These are phyloP conservation scores for Bothriochloa decipiens DNA, from an alignment of 176 grass and related monocot genomes.

Conservation along the genomic window DNA sequence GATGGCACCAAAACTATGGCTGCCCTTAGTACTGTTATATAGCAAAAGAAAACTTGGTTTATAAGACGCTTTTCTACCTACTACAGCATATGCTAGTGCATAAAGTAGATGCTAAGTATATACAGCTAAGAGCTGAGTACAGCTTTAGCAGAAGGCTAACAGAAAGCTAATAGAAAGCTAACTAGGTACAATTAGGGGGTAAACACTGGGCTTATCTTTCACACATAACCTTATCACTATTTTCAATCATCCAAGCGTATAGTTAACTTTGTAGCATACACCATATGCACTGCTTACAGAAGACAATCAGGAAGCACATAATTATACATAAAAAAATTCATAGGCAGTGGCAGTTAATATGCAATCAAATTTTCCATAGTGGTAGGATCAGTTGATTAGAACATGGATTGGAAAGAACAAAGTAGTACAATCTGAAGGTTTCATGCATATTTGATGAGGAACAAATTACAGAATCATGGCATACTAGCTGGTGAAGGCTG, in stretches of 20 bases:
- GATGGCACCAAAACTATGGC: too few species aligned
- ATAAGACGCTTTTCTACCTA: too few species aligned
- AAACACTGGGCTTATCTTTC: too few species aligned
- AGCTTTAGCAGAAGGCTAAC: too few species aligned
- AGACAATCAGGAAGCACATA: background rate
- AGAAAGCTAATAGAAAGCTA: too few species aligned
- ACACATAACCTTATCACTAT: background rate
- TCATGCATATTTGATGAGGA: conserved; percentile 2
- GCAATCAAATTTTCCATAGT: background rate
- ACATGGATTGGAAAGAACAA: background rate
- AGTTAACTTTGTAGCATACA: background rate
- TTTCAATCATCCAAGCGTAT: conserved; percentile 30
- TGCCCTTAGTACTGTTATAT: too few species aligned
- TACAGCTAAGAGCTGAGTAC: too few species aligned
- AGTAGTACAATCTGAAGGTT: background rate
- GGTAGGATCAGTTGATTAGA: background rate
- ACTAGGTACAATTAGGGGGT: too few species aligned
- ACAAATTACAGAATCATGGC: background rate
- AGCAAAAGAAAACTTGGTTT: too few species aligned
- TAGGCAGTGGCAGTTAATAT: background rate
- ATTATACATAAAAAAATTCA: background rate
- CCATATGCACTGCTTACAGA: background rate
- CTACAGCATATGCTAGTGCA: too few species aligned
- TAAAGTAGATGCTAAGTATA: too few species aligned
- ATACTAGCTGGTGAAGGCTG: background rate